Evolutionary conservation across 2,329 filamentous ascomycete genomes (phyloP), one percentile per base, ranked within the genome.

Genomic region (Metarhizium robertsii): DNA sequence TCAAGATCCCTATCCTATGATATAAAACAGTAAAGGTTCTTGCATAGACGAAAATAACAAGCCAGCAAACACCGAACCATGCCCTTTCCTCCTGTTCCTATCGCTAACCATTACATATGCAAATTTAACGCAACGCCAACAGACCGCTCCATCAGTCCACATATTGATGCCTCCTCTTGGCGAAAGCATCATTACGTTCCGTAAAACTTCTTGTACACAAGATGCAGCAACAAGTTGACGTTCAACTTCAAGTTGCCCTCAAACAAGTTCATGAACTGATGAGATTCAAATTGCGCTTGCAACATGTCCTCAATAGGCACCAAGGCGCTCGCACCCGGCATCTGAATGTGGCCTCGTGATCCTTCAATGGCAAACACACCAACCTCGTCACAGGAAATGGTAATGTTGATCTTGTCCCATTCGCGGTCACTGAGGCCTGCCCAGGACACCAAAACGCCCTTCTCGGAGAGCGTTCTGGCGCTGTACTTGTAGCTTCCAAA

Each of bases 201-300:
- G 69, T 99, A 99, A 72, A 99, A 99, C 79, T 99, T 99, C 82
- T 95, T 95, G 79, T 97, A 97, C 63, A 99, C 82, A 71, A 97
- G 78, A 79, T 99, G 94, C 77, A 99, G 78, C 74, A 99, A 84
- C 67, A 99, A 72, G 75, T 99, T 99, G 66, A 99, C 94, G 71
- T 97, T 97, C 66, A 99, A 81, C 72, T 88, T 86, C 67, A 96
- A 79, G 60, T 80, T 82, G 54, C 86, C 86, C 69, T 95, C 90
- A 66, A 99, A 99, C 58, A 97, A 78, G 66, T 90, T 91, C 83
- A 97, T 92, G 70, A 95, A 96, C 73, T 96, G 91, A 65, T 91
- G 89, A 62, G 94, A 91, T 72, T 97, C 94, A 69, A 96, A 99
- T 73, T 99, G 95, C 53, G 94, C 92, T 73, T 96, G 91, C 65